phyloP scores from a whole-genome alignment of 2,329 filamentous ascomycete genomes.

The Aotearoamyces nothofagi region DNA sequence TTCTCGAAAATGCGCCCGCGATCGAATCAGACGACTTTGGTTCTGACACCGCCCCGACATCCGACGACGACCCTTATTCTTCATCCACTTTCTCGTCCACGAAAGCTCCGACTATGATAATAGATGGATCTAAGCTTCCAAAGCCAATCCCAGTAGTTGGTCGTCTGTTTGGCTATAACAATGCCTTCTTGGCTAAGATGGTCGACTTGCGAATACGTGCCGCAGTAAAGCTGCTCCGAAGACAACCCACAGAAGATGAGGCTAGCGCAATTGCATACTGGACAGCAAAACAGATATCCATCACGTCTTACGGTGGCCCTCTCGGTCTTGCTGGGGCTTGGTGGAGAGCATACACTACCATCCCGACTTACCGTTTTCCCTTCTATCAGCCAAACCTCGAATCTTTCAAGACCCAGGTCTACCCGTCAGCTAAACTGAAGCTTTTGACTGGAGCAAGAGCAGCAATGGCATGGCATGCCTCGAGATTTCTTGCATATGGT shows the following conservation, averaged over 20 bases:
- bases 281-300: slow-evolving; percentile 12
- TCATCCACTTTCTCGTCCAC: background rate
- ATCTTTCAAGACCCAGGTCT: slow-evolving; percentile 10
- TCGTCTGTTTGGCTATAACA: slow-evolving; percentile 10
- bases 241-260: slow-evolving; percentile 15
- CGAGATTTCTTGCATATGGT: slow-evolving; percentile 11
- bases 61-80: slow-evolving; percentile 15
- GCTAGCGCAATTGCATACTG: slow-evolving; percentile 13
- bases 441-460: slow-evolving; percentile 9
- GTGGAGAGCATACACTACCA: slow-evolving; percentile 11
- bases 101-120: slow-evolving; percentile 4
- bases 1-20: slow-evolving; percentile 12
- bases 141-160: slow-evolving; percentile 13
- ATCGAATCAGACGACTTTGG: slow-evolving; percentile 6
- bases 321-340: slow-evolving; percentile 12
- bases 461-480: slow-evolving; percentile 11
- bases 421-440: slow-evolving; percentile 5
- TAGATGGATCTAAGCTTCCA: slow-evolving; percentile 11
- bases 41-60: slow-evolving; percentile 11
- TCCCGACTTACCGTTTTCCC: slow-evolving; percentile 13
- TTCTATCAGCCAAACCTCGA: slow-evolving; percentile 16
- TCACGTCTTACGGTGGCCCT: slow-evolving; percentile 13
- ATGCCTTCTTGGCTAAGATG: slow-evolving; percentile 3
- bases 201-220: slow-evolving; percentile 2
- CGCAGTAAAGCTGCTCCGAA: slow-evolving; percentile 5